Conservation (phyloP, 1,139 yeast species). For the Zygoascus meyerae region DNA sequence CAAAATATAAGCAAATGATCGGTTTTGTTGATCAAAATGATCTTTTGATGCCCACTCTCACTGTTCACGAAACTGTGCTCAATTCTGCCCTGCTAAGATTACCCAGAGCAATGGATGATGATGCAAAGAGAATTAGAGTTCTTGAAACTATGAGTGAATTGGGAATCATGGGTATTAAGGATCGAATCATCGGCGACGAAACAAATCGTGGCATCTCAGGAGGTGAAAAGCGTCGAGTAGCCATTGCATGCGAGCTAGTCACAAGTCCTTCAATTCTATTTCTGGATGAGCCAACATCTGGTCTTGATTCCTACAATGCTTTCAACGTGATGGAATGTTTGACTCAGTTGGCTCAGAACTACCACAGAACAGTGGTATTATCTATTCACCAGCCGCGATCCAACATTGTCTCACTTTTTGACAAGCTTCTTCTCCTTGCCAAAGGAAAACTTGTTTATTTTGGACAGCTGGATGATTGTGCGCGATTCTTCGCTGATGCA, state of each 20-base stretch:
- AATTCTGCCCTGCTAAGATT: slow-evolving; percentile 85
- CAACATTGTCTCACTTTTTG: slow-evolving; percentile 86
- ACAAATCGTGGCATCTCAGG: slow-evolving; percentile 92
- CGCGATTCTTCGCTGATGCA: slow-evolving; percentile 66
- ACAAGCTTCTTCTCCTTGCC: slow-evolving; percentile 70
- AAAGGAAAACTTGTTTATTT: slow-evolving; percentile 84
- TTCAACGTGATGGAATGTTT: slow-evolving; percentile 82
- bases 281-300: slow-evolving; percentile 90
- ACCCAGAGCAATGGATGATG: slow-evolving; percentile 69
- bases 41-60: slow-evolving; percentile 79
- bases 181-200: slow-evolving; percentile 82
- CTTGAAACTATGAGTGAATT: slow-evolving; percentile 79
- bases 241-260: slow-evolving; percentile 74
- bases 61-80: slow-evolving; percentile 91
- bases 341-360: slow-evolving; percentile 71
- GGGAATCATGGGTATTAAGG: slow-evolving; percentile 76
- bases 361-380: slow-evolving; percentile 79
- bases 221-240: slow-evolving; percentile 79
- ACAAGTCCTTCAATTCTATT: slow-evolving; percentile 67
- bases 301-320: slow-evolving; percentile 90
- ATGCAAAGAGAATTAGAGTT: slow-evolving; percentile 72
- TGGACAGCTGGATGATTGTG: slow-evolving; percentile 49
- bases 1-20: slow-evolving; percentile 54
- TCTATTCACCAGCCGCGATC: slow-evolving; percentile 98
- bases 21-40: slow-evolving; percentile 99